A percentile compares a stretch with the other conserved stretches of the same genome.
phyloP scores from a whole-genome alignment of 306 rosid genomes.

The Acacia confusa region DNA sequence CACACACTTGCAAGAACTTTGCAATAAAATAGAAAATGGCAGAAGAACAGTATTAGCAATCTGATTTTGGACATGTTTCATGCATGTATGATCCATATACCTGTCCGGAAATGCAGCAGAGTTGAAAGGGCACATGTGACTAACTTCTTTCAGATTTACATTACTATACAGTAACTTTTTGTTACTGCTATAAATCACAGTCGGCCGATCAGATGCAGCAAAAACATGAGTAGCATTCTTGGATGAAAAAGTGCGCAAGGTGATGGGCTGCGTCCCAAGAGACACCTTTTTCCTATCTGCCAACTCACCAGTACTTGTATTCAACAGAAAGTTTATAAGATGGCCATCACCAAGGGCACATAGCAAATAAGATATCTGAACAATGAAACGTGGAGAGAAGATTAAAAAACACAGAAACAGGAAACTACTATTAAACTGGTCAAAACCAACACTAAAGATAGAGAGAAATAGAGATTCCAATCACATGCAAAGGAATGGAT shows the following conservation, averaged over 20 bases:
- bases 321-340: slow-evolving; percentile 81
- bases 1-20: background rate
- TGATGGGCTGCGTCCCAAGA: slow-evolving; percentile 97
- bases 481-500: background rate
- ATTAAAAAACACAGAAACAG: background rate
- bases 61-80: background rate
- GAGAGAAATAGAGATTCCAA: background rate
- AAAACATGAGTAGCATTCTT: slow-evolving; percentile 94
- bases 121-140: slow-evolving; percentile 99
- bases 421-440: background rate
- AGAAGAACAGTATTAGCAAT: background rate
- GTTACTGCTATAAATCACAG: slow-evolving; percentile 97
- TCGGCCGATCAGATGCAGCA: slow-evolving; percentile 98
- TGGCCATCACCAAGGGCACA: slow-evolving; percentile 99
- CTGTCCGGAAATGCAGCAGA: slow-evolving; percentile 99
- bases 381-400: slow-evolving; percentile 14
- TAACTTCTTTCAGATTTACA: slow-evolving; percentile 96
- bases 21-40: slow-evolving; percentile 24
- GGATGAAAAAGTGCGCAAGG: slow-evolving; percentile 95
- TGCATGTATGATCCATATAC: slow-evolving; percentile 40
- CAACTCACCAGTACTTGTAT: slow-evolving; percentile 79
- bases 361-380: slow-evolving; percentile 87
- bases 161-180: slow-evolving; percentile 92
- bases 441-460: background rate
- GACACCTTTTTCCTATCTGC: slow-evolving; percentile 94